Conservation (phyloP, 495 filamentous ascomycete genomes). For the Talaromyces thailandensis region DNA sequence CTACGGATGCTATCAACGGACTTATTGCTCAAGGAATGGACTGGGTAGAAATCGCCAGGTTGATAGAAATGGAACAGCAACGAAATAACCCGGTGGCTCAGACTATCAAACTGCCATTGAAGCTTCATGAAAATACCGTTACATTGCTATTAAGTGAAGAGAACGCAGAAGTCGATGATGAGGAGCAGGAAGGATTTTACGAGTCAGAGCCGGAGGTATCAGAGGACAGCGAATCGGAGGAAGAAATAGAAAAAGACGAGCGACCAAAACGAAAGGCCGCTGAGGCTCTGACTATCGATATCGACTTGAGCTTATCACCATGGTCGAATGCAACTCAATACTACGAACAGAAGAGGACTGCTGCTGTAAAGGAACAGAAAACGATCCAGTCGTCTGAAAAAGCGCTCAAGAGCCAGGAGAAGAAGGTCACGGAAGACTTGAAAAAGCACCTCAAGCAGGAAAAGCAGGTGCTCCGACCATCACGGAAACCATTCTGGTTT, state of each 20-base stretch:
- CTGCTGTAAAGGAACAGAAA: constrained; percentile 77
- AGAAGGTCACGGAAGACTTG: constrained; percentile 77
- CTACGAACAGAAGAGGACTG: constrained; percentile 77
- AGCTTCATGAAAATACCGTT: constrained; percentile 78
- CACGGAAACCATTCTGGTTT: constrained; percentile 82
- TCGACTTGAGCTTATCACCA: constrained; percentile 70
- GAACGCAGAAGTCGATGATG: constrained; percentile 47
- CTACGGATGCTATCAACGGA: constrained; percentile 82
- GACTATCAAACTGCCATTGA: constrained; percentile 80
- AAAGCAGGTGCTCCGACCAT: constrained; percentile 76
- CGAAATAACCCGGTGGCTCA: constrained; percentile 76
- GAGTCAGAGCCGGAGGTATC: constrained; percentile 58
- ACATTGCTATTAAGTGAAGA: constrained; percentile 72
- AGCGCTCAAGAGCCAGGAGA: constrained; percentile 80
- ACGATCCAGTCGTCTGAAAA: constrained; percentile 74
- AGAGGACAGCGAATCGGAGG: constrained; percentile 30
- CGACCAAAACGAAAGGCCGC: constrained; percentile 10
- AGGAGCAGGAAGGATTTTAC: constrained; percentile 45
- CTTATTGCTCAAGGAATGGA: constrained; percentile 91
- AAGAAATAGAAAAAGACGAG: constrained; percentile 22
- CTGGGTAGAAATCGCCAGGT: constrained; percentile 79
- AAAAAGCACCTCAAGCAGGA: constrained; percentile 85
- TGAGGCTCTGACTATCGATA: constrained; percentile 56
- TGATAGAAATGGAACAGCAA: constrained; percentile 79
- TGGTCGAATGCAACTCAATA: constrained; percentile 89